Conservation (phyloP, 75 land plant genomes). For the Pinus tabuliformis region DNA sequence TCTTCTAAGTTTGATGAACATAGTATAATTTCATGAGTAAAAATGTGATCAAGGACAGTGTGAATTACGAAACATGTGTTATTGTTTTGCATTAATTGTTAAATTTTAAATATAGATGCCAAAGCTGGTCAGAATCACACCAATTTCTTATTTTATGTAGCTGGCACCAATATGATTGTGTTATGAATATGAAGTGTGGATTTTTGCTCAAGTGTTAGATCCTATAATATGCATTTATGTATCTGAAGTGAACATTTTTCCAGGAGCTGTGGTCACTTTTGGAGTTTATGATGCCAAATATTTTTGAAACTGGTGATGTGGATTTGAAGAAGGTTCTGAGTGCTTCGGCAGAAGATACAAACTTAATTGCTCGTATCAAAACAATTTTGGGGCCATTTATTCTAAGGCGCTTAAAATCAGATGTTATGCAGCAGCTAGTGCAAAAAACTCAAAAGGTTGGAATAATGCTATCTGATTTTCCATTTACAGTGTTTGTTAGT, state of each 20-base stretch:
- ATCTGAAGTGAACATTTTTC: slow-evolving; percentile 12
- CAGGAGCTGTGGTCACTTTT: slow-evolving; percentile 98
- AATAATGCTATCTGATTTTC: not conserved
- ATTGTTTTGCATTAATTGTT: too few relatives aligned
- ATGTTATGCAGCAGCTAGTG: slow-evolving; percentile 97
- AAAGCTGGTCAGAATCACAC: not conserved
- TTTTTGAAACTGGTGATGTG: slow-evolving; percentile 83
- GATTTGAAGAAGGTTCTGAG: slow-evolving; percentile 79
- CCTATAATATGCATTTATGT: not conserved
- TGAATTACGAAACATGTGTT: too few relatives aligned
- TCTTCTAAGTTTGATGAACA: too few relatives aligned
- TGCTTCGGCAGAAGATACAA: slow-evolving; percentile 59
- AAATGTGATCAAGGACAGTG: too few relatives aligned
- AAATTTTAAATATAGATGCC: too few relatives aligned
- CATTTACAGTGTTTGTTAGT: not conserved
- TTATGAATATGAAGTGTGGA: not conserved
- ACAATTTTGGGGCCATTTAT: slow-evolving; percentile 95
- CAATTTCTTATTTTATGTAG: not conserved
- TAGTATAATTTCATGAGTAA: too few relatives aligned
- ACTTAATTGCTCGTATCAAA: slow-evolving; percentile 83
- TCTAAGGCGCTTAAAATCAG: slow-evolving; percentile 89
- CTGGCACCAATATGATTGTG: not conserved
- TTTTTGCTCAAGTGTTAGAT: not conserved
- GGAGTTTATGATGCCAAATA: slow-evolving; percentile 97
- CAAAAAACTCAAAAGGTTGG: slow-evolving; percentile 84